Base-by-base conservation (phyloP, 2,329 filamentous ascomycete genomes). In the Verruconis gallopava region DNA sequence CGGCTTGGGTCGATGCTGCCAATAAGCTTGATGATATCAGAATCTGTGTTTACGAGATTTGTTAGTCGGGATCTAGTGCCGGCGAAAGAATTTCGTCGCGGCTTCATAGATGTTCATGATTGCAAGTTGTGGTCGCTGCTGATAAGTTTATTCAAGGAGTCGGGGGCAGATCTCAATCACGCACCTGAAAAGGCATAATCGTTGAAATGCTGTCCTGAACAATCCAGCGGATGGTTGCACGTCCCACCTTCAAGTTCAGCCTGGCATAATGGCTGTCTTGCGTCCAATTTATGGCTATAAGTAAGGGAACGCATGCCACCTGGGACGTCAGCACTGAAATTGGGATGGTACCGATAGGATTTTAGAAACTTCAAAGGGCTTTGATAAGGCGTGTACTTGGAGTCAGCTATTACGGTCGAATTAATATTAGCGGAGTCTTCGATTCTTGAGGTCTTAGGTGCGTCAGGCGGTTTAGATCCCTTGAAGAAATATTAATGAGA, bases 241-340 rank as follows among this genome's bases (percentile, higher is more conserved):
- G 69, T 66, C 46, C 77, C 76, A 40, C 77, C 78, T 37, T 71
- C 68, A 48, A 83, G 65, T 60, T 93, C 84, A 53, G 75, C 80
- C 28, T 77, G 79, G 61, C 91, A 98, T 38, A 96, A 56, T 47
- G 75, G 73, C 51, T 73, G 78, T 46, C 75, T 69, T 18, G 78
- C 70, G 57, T 95, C 78, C 61, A 98, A 93, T 51, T 79, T 80
- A 62, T 93, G 84, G 64, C 85, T 95, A 65, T 89, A 96, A 34
- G 88, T 96, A 66, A 93, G 71, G 49, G 91, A 96, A 56, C 81
- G 79, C 55, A 86, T 80, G 34, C 89, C 89, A 47, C 79, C 81
- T 43, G 75, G 58, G 44, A 94, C 77, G 44, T 75, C 67, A 38
- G 80, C 61, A 49, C 69, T 66, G 62, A 79, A 96, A 40, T 74